These are phyloP conservation scores for Vickermania spadyakhi DNA, from an alignment of 208 protist genomes.

Conservation along the genomic window DNA sequence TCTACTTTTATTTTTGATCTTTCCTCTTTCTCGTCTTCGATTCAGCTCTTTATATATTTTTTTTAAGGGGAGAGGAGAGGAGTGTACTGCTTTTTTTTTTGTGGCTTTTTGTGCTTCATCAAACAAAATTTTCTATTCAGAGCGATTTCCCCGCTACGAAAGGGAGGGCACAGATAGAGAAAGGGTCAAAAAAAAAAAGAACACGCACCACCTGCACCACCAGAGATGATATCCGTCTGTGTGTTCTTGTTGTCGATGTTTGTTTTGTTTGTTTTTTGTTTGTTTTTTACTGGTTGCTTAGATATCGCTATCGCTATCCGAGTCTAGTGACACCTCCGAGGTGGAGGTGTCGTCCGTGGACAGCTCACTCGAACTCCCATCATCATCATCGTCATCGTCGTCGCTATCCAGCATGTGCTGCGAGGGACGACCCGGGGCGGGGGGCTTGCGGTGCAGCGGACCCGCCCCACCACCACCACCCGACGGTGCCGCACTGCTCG, in stretches of 20 bases:
- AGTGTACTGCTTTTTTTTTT: too few relatives aligned
- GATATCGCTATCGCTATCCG: conserved; percentile 38
- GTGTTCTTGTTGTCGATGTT: neutral
- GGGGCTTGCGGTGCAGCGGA: conserved; percentile 18
- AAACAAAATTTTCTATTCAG: too few relatives aligned
- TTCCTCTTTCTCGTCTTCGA: too few relatives aligned
- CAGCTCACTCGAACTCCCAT: conserved; percentile 6
- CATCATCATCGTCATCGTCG: conserved; percentile 14
- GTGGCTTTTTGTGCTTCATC: too few relatives aligned
- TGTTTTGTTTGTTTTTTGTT: neutral
- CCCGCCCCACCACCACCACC: too few relatives aligned
- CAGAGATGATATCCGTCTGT: neutral
- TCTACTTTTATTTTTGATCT: too few relatives aligned
- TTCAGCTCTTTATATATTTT: too few relatives aligned
- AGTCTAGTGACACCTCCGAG: conserved; percentile 2
- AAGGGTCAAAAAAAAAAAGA: conserved; percentile 12
- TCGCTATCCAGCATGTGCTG: conserved; percentile 9
- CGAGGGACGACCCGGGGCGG: conserved; percentile 12
- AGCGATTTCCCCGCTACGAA: too few relatives aligned
- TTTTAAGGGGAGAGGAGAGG: too few relatives aligned
- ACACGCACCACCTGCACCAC: neutral
- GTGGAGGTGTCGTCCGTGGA: conserved; percentile 20
- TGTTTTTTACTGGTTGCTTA: conserved; percentile 10
- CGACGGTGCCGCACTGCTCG: conserved; percentile 7
- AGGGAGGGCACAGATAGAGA: neutral